Base-by-base conservation (phyloP, 257 asterid species). In the Solanum peruvianum region DNA sequence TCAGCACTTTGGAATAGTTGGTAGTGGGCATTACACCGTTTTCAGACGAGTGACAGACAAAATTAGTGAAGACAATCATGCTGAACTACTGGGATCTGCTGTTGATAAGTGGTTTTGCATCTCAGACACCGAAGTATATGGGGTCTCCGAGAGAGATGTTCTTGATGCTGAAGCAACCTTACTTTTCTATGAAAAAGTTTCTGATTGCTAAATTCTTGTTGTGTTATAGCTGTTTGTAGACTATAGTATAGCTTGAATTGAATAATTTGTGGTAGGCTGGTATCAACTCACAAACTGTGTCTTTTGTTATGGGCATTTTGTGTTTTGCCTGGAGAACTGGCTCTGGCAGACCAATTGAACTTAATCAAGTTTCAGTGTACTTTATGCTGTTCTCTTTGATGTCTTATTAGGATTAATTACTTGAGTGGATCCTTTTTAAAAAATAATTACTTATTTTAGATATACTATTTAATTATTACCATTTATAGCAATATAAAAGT, bases 21-120 rank as follows among this genome's bases (percentile, higher is more conserved):
- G 94, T 88, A 88, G 93, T 9, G 99, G 99, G 56, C 99, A 97
- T 90, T 97, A 97, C 94, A 94, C 90, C 9, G 96, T 97, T 82
- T 94, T 93, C 92, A 92, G 98, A 87, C 95, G 91, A 90, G 98
- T 92, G 84, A 89, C 82, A 12, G 92, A 91, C 33, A 91, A 87
- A 76, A 45, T 90, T 47, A 91, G 92, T 7, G 91, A 91, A 37
- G 97, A 92, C 21, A 93, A 92, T 86, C 90, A 93, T 29, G 88
- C 88, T 41, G 92, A 85, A 42, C 89, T 92, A 27, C 81, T 91
- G 70, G 95, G 90, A 90, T 93, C 96, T 37, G 85, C 90, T 13
- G 84, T 86, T 12, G 95, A 92, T 86, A 93, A 92, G 76, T 97
- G 99, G 99, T 97, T 94, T 90, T 90, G 93, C 87, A 93, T 97